Percentiles rank a stretch among this genome's conserved stretches.
phyloP scores from a whole-genome alignment of 23 red algal species.

The Gracilaria domingensis region DNA sequence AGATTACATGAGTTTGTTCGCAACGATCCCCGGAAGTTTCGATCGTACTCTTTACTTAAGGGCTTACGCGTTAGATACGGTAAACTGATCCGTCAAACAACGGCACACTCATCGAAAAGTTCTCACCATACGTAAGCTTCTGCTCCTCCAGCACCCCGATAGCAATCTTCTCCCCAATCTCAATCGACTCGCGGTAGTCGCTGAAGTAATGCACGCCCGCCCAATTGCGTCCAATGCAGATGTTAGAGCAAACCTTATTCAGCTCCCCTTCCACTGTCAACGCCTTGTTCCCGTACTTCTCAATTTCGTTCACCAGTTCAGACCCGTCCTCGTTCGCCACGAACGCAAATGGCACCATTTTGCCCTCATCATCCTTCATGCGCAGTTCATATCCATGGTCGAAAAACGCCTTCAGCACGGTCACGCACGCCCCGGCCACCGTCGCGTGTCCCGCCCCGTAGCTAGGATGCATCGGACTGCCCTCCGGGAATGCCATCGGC shows the following conservation, averaged over 20 bases:
- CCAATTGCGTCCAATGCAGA: slow-evolving; percentile 74
- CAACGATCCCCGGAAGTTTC: too few relatives aligned
- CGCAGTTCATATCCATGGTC: slow-evolving; percentile 31
- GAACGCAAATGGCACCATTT: slow-evolving; percentile 26
- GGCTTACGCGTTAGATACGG: slow-evolving; percentile 23
- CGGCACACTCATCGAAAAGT: slow-evolving; percentile 66
- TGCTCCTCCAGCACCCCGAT: slow-evolving; percentile 74
- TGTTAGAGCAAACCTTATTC: slow-evolving; percentile 77
- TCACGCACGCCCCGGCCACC: slow-evolving; percentile 77
- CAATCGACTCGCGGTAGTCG: slow-evolving; percentile 66
- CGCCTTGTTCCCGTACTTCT: slow-evolving; percentile 11
- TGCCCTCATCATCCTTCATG: background rate
- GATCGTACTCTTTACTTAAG: too few relatives aligned
- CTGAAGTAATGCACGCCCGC: slow-evolving; percentile 73
- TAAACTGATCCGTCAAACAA: slow-evolving; percentile 34
- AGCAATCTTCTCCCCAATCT: slow-evolving; percentile 57
- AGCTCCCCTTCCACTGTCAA: slow-evolving; percentile 74
- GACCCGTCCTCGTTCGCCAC: slow-evolving; percentile 23
- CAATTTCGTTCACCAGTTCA: background rate
- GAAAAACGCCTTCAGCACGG: slow-evolving; percentile 73
- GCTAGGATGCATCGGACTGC: slow-evolving; percentile 70
- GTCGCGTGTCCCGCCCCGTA: slow-evolving; percentile 84
- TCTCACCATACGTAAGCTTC: slow-evolving; percentile 60
- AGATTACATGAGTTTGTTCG: too few relatives aligned
- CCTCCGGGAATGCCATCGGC: slow-evolving; percentile 78